These are phyloP conservation scores for Pseudoturritis turrita DNA, from an alignment of 345 rosid genomes.

Conservation along the genomic window DNA sequence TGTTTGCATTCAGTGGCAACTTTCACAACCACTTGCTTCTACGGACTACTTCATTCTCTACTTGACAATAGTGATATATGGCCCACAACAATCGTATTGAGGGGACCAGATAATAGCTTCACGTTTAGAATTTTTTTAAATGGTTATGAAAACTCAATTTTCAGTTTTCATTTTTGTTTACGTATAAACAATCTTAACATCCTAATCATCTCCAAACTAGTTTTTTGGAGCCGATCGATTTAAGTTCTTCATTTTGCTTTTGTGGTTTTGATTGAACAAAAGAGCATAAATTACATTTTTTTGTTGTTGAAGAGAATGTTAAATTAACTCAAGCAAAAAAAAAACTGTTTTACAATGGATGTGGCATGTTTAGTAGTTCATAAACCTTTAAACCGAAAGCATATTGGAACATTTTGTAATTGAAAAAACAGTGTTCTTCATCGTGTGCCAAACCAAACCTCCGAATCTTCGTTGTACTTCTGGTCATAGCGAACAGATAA, in stretches of 20 bases:
- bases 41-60: background rate
- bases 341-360: too few species aligned
- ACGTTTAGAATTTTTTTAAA: background rate
- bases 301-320: too few species aligned
- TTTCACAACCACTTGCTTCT: background rate
- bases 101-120: background rate
- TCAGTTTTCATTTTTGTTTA: background rate
- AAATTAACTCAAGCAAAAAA: too few species aligned
- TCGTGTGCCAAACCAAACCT: too few species aligned
- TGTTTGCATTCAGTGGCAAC: background rate
- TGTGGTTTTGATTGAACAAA: too few species aligned
- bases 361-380: too few species aligned
- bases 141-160: conserved; percentile 8
- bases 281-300: background rate
- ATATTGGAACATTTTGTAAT: too few species aligned
- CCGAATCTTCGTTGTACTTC: too few species aligned
- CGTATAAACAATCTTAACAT: background rate
- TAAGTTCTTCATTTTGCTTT: background rate
- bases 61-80: background rate
- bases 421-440: too few species aligned
- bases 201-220: background rate
- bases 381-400: too few species aligned
- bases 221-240: background rate
- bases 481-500: too few species aligned
- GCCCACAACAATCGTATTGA: background rate